phyloP scores from a whole-genome alignment of 2,329 filamentous ascomycete species.

The Cordyceps cateniannulata region DNA sequence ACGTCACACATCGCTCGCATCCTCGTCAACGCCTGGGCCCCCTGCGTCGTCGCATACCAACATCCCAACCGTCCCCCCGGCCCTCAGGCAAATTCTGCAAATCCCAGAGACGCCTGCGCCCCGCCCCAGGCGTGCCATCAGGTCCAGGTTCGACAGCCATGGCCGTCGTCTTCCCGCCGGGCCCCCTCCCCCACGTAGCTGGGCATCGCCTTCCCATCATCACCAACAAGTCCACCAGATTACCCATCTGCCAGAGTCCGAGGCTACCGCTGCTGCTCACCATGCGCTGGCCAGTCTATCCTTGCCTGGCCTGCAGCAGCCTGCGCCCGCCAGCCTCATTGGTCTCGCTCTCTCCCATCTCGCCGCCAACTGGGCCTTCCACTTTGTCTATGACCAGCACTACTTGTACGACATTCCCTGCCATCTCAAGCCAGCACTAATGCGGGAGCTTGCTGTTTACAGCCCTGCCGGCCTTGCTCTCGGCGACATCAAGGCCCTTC shows the following conservation, averaged over 20 bases:
- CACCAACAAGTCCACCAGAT: slow-evolving; percentile 2
- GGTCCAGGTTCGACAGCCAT: slow-evolving; percentile 36
- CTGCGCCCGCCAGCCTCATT: slow-evolving; percentile 41
- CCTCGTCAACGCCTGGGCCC: slow-evolving; percentile 21
- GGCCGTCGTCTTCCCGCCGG: slow-evolving; percentile 50
- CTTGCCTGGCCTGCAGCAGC: slow-evolving; percentile 41
- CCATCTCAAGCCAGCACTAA: slow-evolving; percentile 43
- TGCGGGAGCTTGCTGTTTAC: slow-evolving; percentile 42
- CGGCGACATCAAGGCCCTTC: slow-evolving; percentile 42
- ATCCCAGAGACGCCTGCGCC: slow-evolving; percentile 51
- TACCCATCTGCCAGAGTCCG: neutral
- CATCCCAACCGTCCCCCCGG: slow-evolving; percentile 51
- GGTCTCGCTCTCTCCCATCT: slow-evolving; percentile 45
- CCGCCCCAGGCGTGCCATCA: slow-evolving; percentile 37
- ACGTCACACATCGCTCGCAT: slow-evolving; percentile 37
- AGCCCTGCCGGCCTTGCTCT: slow-evolving; percentile 41
- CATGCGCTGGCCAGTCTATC: slow-evolving; percentile 19
- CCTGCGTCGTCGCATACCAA: slow-evolving; percentile 20
- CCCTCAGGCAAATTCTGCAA: slow-evolving; percentile 52
- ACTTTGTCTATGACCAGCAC: slow-evolving; percentile 49
- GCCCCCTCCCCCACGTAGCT: slow-evolving; percentile 53
- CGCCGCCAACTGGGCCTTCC: slow-evolving; percentile 48
- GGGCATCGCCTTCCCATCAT: slow-evolving; percentile 30
- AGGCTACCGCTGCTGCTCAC: neutral
- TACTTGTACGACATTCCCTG: slow-evolving; percentile 50